phyloP scores from a whole-genome alignment of 2,329 filamentous ascomycete species.

The Colletotrichum plurivorum region DNA sequence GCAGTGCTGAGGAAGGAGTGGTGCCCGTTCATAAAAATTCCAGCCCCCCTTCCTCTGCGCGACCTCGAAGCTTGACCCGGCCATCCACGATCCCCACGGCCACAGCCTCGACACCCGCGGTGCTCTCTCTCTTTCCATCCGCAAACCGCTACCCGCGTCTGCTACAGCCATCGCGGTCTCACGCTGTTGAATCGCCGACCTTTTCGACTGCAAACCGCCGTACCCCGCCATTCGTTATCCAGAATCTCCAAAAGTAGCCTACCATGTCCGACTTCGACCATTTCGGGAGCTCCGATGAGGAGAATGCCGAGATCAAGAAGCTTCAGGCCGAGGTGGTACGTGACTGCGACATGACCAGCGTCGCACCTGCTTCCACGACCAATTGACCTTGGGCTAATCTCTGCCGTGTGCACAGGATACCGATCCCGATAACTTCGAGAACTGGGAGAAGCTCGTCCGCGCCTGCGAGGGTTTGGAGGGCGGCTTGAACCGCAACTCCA shows the following conservation, averaged over 20 bases:
- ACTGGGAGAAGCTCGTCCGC: constrained; percentile 93
- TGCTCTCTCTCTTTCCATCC: constrained; percentile 25
- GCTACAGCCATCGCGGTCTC: constrained; percentile 16
- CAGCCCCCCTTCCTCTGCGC: constrained; percentile 38
- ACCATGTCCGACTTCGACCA: constrained; percentile 79
- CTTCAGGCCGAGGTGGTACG: constrained; percentile 83
- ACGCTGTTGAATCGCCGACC: neutral
- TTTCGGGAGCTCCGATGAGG: constrained; percentile 82
- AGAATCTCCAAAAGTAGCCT: constrained; percentile 4
- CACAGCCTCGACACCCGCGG: constrained; percentile 32
- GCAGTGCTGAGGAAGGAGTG: constrained; percentile 20
- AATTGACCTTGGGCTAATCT: constrained; percentile 14
- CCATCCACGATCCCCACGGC: constrained; percentile 27
- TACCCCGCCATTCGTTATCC: constrained; percentile 28
- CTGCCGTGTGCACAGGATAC: constrained; percentile 60
- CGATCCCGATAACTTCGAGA: constrained; percentile 92
- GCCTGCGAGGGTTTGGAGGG: constrained; percentile 89
- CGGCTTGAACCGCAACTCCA: constrained; percentile 96
- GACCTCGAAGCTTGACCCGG: constrained; percentile 30
- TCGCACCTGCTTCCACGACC: constrained; percentile 9
- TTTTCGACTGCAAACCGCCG: neutral
- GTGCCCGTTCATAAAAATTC: constrained; percentile 37
- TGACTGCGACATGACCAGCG: constrained; percentile 42
- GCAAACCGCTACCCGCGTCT: constrained; percentile 16
- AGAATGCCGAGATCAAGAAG: constrained; percentile 86